These are phyloP conservation scores for Aspergillus flavus DNA, from an alignment of 2,329 filamentous ascomycete genomes.

Conservation along the genomic window DNA sequence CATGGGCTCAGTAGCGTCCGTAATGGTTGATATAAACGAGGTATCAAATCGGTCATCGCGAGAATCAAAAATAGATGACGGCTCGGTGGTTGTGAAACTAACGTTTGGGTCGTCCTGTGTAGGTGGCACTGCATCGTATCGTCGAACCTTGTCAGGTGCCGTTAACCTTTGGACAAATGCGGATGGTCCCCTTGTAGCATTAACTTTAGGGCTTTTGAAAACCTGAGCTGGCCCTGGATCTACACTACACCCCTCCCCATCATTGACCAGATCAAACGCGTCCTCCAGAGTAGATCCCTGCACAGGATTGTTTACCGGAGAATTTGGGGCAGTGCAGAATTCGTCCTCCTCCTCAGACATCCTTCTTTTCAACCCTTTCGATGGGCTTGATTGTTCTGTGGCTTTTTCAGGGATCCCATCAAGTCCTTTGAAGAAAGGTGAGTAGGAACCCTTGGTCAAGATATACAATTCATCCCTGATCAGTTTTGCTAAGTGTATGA, in stretches of 20 bases:
- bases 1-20: slow-evolving; percentile 31
- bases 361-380: slow-evolving; percentile 15
- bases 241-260: neutral
- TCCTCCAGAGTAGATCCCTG: neutral
- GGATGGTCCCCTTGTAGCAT: slow-evolving; percentile 7
- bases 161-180: slow-evolving; percentile 24
- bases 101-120: slow-evolving; percentile 12
- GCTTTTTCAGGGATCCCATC: slow-evolving; percentile 8
- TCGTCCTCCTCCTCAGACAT: slow-evolving; percentile 28
- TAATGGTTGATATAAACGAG: slow-evolving; percentile 31
- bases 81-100: slow-evolving; percentile 29
- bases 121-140: slow-evolving; percentile 21
- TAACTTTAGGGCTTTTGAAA: slow-evolving; percentile 9
- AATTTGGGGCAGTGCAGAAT: slow-evolving; percentile 36
- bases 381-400: neutral
- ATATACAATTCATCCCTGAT: slow-evolving; percentile 39
- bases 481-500: slow-evolving; percentile 30
- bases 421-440: neutral
- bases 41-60: slow-evolving; percentile 12
- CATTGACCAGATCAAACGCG: neutral
- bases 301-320: slow-evolving; percentile 25
- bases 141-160: slow-evolving; percentile 18
- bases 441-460: slow-evolving; percentile 24
- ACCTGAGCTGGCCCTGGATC: slow-evolving; percentile 2
- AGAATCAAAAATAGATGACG: slow-evolving; percentile 21